These are phyloP conservation scores for Agrostemma githago DNA, from an alignment of 148 eudicot genomes.

Conservation along the genomic window DNA sequence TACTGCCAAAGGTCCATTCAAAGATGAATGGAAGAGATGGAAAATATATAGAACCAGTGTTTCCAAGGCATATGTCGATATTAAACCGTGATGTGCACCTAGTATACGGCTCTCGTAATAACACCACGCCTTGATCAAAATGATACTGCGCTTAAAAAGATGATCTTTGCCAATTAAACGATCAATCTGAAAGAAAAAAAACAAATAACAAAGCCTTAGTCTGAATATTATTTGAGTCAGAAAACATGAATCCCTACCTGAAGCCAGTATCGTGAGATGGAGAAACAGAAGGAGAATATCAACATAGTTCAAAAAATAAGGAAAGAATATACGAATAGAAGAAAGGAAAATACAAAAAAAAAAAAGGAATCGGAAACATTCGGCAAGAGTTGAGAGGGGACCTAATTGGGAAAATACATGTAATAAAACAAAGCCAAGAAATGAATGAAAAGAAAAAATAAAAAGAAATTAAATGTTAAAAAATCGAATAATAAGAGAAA, in stretches of 20 bases:
- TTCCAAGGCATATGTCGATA: constrained; percentile 96
- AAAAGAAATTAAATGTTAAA: too few relatives aligned
- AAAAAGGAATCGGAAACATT: too few relatives aligned
- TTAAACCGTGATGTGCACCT: constrained; percentile 93
- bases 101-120: constrained; percentile 96
- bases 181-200: constrained; percentile 58
- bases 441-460: too few relatives aligned
- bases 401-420: too few relatives aligned
- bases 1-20: constrained; percentile 93
- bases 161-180: constrained; percentile 71
- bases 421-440: too few relatives aligned
- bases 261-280: not conserved
- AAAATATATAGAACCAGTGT: constrained; percentile 84
- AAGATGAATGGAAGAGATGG: constrained; percentile 66
- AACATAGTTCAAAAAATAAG: too few relatives aligned
- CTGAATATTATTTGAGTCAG: not conserved
- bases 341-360: too few relatives aligned
- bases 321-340: too few relatives aligned
- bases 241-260: not conserved
- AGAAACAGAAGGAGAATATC: not conserved
- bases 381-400: too few relatives aligned
- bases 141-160: constrained; percentile 88
- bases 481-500: too few relatives aligned
- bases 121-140: constrained; percentile 95
- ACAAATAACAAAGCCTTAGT: not conserved